A percentile compares a stretch with the other conserved stretches of the same genome.
Conservation (phyloP, 2,329 filamentous ascomycete genomes). For the Fonsecaea erecta region DNA sequence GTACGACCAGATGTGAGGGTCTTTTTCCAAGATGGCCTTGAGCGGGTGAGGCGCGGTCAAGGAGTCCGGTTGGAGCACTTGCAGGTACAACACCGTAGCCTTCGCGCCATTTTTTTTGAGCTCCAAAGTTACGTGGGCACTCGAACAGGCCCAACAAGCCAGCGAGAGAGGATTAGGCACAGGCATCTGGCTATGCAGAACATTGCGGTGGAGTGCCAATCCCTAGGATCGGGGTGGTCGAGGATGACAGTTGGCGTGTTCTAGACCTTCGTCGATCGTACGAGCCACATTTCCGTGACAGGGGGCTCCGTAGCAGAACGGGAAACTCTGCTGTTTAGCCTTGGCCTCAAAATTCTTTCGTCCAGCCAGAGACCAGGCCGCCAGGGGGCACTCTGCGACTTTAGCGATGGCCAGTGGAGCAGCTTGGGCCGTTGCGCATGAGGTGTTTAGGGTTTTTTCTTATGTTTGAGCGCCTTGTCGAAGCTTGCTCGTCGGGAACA, state of each 20-base stretch:
- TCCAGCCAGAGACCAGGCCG: neutral
- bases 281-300: conserved; percentile 20
- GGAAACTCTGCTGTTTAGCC: conserved; percentile 4
- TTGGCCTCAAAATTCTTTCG: neutral
- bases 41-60: conserved; percentile 11
- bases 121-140: conserved; percentile 19
- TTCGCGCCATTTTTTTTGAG: conserved; percentile 12
- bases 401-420: neutral
- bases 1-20: conserved; percentile 17
- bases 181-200: conserved; percentile 24
- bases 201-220: conserved; percentile 24
- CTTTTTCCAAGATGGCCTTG: conserved; percentile 4
- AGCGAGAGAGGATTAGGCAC: conserved; percentile 21
- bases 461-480: neutral
- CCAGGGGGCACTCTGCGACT: neutral
- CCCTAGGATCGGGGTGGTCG: conserved; percentile 8
- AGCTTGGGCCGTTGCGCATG: conserved; percentile 3
- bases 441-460: neutral
- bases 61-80: conserved; percentile 12
- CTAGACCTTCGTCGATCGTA: conserved; percentile 31
- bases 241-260: conserved; percentile 21
- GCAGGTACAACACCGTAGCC: conserved; percentile 11
- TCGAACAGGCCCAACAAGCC: conserved; percentile 2
- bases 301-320: conserved; percentile 2
- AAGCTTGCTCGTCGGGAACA: neutral